Base-by-base conservation (phyloP, 2,329 filamentous ascomycete species). In the Aspergillus udagawae region DNA sequence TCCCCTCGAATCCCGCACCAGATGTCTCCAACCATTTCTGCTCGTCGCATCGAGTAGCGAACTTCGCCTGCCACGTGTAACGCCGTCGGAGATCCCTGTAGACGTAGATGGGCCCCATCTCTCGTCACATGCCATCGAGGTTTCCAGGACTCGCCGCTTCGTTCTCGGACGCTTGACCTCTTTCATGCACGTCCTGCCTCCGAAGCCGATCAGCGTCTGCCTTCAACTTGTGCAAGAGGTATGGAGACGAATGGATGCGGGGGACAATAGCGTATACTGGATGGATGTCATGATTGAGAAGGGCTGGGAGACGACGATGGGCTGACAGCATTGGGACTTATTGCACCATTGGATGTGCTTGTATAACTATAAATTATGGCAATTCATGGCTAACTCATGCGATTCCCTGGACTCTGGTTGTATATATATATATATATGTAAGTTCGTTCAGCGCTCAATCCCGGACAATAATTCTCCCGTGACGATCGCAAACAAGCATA, bases 281-380 rank as follows among this genome's bases (percentile, higher is more conserved):
- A 76, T 83, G 63, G 80, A 83, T 64, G 76, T 84, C 5, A 81
- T 83, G 78, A 79, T 82, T 61, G 80, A 83, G 66, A 82, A 80
- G 57, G 78, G 80, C 8, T 83, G 80, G 80, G 79, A 83, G 66
- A 83, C 81, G 14, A 78, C 83, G 27, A 80, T 83, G 77, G 80
- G 77, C 21, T 79, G 57, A 60, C 23, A 44, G 14, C 14, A 2
- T 35, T 35, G 14, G 32, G 32, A 17, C 4, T 17, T 14, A 35
- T 32, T 32, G 29, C 12, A 32, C 29, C 12, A 32, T 35, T 35
- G 5, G 14, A 35, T 17, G 14, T 35, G 14, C 32, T 38, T 38
- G 14, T 38, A 17, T 38, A 38, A 17, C 14, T 38, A 17, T 38
- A 38, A 38, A 17, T 17, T 38, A 38, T 7, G 6, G 14, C 32